Base-by-base conservation (phyloP, 441 rosid genomes). In the Omphalea diandra region DNA sequence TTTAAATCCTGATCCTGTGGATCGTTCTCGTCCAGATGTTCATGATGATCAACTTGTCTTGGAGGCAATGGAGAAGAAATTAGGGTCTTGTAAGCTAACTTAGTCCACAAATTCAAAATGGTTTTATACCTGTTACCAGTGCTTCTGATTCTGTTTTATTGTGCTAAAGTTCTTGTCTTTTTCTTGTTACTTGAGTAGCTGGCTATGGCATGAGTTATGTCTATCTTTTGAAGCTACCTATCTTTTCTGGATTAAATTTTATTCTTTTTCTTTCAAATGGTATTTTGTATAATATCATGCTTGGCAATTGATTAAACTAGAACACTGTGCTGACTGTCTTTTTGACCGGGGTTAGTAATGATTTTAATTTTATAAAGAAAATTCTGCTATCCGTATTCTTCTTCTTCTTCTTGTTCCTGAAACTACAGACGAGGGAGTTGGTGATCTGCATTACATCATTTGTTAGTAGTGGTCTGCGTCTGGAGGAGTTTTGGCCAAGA, bases 1-100 rank as follows among this genome's bases (percentile, higher is more conserved):
- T 65, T 83, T 96, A 84, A 64, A 88, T 65, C 80, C 87, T 60
- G 97, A 93, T 75, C 96, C 97, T 18, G 98, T 85, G 71, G 99
- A 96, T 81, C 94, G 97, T 66, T 86, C 97, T 63, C 96, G 81
- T 83, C 97, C 98, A 3, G 97, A 96, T 75, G 97, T 93, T 66
- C 84, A 83, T 72, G 98, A 96, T 71, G 87, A 88, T 14, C 76
- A 73, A 68, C 85, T 96, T 72, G 72, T 88, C 60, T 65, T 68
- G 69, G 88, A 93, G 69, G 92, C 97, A 69, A 73, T 81, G 76
- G 86, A 81, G 57, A 71, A 76, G 77, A 81, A 80, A 63, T 65
- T 84, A 17, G 24, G 54, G 68, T 73, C 77, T 58, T 80, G 97
- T 93, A 86, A 87, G 97, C 76, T 32, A 29, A 20, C 10, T 52